A percentile compares a stretch with the other conserved stretches of the same genome.
phyloP scores from a whole-genome alignment of 106 monocot genomes.

The Acorus gramineus region DNA sequence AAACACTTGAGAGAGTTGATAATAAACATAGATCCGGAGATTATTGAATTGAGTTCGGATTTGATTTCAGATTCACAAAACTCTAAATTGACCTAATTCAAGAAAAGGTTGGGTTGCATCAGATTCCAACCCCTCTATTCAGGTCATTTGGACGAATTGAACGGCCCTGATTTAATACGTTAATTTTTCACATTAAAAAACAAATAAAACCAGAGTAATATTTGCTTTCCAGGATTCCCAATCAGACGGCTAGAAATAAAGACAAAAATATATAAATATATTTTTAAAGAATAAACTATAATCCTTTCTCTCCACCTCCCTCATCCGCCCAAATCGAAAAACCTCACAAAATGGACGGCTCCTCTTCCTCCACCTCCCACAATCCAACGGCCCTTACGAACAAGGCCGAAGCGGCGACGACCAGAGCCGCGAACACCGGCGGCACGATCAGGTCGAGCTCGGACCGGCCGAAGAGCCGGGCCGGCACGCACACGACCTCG shows the following conservation, averaged over 20 bases:
- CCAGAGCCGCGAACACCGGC: conserved; percentile 45
- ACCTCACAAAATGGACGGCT: neutral
- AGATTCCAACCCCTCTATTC: conserved; percentile 3
- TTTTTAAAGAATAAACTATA: no score
- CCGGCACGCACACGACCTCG: conserved; percentile 39
- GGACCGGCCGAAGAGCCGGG: conserved; percentile 17
- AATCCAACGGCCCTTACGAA: conserved; percentile 41
- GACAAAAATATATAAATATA: neutral
- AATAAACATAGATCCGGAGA: no score
- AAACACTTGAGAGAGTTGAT: no score
- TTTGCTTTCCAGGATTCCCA: neutral
- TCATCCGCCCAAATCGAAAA: no score
- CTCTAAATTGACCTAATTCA: no score
- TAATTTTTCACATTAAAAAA: no score
- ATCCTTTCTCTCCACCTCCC: no score
- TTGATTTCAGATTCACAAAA: no score
- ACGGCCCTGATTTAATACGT: no score
- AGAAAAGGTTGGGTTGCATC: conserved; percentile 12
- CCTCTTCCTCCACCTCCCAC: conserved; percentile 38
- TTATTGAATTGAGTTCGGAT: no score
- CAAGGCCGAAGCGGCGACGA: conserved; percentile 30
- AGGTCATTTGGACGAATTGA: no score
- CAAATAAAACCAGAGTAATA: neutral
- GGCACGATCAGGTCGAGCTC: conserved; percentile 29
- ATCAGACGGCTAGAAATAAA: neutral